phyloP scores from a whole-genome alignment of 2,329 filamentous ascomycete species.

The Calonectria montana region DNA sequence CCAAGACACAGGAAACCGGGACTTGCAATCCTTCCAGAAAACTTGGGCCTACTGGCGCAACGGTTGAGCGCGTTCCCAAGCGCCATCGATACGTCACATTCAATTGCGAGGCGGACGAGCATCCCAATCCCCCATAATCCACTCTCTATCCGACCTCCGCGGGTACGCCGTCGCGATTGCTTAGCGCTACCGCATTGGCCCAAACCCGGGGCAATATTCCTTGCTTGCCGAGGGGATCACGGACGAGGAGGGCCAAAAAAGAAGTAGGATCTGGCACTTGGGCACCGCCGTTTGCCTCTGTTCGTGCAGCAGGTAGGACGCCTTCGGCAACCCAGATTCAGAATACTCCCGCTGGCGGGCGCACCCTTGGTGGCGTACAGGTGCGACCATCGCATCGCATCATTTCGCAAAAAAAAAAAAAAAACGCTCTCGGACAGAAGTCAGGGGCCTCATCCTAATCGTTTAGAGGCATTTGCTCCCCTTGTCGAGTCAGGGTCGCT shows the following conservation, averaged over 20 bases:
- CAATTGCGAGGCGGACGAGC: not conserved
- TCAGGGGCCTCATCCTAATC: constrained; percentile 21
- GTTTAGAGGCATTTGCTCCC: constrained; percentile 19
- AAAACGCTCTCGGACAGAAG: constrained; percentile 11
- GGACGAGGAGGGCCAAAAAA: not conserved
- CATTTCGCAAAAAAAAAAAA: not conserved
- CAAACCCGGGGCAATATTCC: constrained; percentile 15
- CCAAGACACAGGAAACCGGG: constrained; percentile 11
- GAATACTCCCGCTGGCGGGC: not conserved
- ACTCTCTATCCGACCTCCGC: constrained; percentile 20
- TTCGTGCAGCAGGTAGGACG: not conserved
- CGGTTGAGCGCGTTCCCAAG: constrained; percentile 7
- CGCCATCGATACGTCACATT: constrained; percentile 20
- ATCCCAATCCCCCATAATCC: constrained; percentile 16
- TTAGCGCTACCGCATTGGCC: constrained; percentile 18
- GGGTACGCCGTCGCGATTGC: constrained; percentile 21
- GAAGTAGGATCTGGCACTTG: not conserved
- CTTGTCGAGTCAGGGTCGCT: constrained; percentile 24
- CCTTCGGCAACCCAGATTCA: not conserved
- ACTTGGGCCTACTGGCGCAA: constrained; percentile 10
- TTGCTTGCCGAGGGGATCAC: constrained; percentile 10
- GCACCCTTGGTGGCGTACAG: not conserved
- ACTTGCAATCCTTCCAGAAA: constrained; percentile 1
- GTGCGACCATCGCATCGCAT: not conserved
- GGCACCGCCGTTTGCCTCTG: not conserved